Conservation (phyloP, 2,329 filamentous ascomycete species). For the Colletotrichum falcatum region DNA sequence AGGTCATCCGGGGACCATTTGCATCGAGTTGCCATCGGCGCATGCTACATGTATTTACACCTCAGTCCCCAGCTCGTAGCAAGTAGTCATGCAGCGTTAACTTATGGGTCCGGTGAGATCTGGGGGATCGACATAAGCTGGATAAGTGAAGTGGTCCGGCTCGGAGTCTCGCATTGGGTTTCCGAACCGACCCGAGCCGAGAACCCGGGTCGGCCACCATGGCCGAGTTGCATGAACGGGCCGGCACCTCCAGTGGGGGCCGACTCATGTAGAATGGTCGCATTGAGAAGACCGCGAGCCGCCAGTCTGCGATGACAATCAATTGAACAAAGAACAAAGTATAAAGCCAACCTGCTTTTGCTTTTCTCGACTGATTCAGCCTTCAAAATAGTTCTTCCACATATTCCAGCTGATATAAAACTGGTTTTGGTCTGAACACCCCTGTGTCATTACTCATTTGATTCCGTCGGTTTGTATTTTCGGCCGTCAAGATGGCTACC, state of each 20-base stretch:
- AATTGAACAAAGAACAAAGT: not conserved
- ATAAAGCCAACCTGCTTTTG: not conserved
- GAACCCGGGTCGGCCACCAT: not conserved
- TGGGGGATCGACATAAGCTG: not conserved
- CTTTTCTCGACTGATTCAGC: not conserved
- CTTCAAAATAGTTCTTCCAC: too few species aligned
- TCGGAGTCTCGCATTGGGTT: not conserved
- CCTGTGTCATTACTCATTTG: not conserved
- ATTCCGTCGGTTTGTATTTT: not conserved
- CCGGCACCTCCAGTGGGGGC: not conserved
- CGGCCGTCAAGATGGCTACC: constrained; percentile 33
- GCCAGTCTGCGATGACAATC: not conserved
- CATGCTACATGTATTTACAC: rapidly evolving
- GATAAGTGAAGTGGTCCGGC: too few species aligned
- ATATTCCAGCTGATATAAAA: not conserved
- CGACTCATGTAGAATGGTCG: not conserved
- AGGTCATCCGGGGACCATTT: not conserved
- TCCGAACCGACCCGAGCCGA: constrained; percentile 31
- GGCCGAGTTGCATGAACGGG: not conserved
- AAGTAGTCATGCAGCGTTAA: not conserved
- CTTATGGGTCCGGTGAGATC: not conserved
- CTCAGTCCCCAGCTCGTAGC: not conserved
- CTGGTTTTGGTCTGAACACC: not conserved
- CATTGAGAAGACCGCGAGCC: not conserved
- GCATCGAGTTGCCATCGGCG: not conserved